Percentiles rank a stretch among this genome's conserved stretches.
Conservation (phyloP, 1,139 yeast genomes). For the Hyphopichia buzzinii region DNA sequence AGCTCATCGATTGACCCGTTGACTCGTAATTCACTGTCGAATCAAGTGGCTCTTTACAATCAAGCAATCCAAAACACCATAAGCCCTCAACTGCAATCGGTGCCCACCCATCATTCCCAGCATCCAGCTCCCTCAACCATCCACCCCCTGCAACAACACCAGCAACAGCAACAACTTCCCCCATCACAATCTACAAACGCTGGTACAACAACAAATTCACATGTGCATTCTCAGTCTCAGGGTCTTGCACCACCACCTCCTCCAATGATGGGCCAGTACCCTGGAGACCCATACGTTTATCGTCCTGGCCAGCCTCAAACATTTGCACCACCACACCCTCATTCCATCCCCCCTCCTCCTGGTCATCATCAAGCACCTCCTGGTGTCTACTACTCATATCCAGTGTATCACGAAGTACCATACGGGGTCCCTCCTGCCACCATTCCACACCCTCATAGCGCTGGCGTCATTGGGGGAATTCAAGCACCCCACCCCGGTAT, state of each 20-base stretch:
- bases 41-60: neutral
- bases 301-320: neutral
- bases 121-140: slow-evolving; percentile 1
- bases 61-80: slow-evolving; percentile 7
- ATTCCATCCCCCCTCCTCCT: too few relatives aligned
- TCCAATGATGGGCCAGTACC: neutral
- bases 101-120: neutral
- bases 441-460: neutral
- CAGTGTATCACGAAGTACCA: slow-evolving; percentile 4
- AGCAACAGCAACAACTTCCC: too few relatives aligned
- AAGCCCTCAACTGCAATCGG: slow-evolving; percentile 4
- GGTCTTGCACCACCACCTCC: neutral
- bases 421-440: neutral
- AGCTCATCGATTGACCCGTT: slow-evolving; percentile 5
- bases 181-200: too few relatives aligned
- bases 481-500: slow-evolving; percentile 2
- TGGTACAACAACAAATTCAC: too few relatives aligned
- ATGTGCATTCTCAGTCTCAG: neutral
- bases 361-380: too few relatives aligned
- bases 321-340: slow-evolving; percentile 5
- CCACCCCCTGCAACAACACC: neutral
- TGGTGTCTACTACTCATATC: slow-evolving; percentile 4
- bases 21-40: slow-evolving; percentile 4
- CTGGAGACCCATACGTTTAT: neutral
- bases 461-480: neutral